A percentile compares a stretch with the other conserved stretches of the same genome.
These are phyloP conservation scores for Sporothrix humicola DNA, from an alignment of 2,329 filamentous ascomycete genomes.

Conservation along the genomic window DNA sequence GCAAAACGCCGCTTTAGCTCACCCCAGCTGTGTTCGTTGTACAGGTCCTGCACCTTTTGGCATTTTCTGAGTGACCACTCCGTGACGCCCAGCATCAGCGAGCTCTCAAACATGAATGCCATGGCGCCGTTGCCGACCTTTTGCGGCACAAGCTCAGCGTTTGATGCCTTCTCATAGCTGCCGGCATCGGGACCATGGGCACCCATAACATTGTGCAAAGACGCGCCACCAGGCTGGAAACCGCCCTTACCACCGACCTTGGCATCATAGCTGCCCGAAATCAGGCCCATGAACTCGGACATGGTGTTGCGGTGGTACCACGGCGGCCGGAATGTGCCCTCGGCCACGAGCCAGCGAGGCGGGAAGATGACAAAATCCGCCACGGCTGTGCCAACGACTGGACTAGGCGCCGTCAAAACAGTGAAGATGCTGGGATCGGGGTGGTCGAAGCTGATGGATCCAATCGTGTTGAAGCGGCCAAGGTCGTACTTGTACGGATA, in stretches of 20 bases:
- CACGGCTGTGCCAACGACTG: constrained; percentile 65
- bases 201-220: constrained; percentile 73
- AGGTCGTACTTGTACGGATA: constrained; percentile 84
- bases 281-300: constrained; percentile 68
- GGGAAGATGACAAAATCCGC: constrained; percentile 77
- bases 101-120: constrained; percentile 73
- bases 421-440: constrained; percentile 81
- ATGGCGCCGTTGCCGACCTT: constrained; percentile 66
- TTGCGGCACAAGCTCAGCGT: constrained; percentile 53
- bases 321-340: constrained; percentile 73
- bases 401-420: constrained; percentile 67
- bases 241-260: constrained; percentile 62
- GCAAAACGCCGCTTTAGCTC: constrained; percentile 43
- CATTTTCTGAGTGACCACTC: constrained; percentile 66
- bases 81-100: constrained; percentile 72
- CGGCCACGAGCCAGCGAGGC: constrained; percentile 71
- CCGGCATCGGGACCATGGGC: constrained; percentile 67
- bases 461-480: constrained; percentile 76
- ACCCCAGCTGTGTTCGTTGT: constrained; percentile 83
- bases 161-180: constrained; percentile 61
- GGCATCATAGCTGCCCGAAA: constrained; percentile 65
- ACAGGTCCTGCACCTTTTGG: constrained; percentile 64
- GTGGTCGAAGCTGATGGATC: constrained; percentile 77
- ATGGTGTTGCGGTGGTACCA: constrained; percentile 75
- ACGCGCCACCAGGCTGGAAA: constrained; percentile 64